Evolutionary conservation across 78 protist genomes (phyloP), one percentile per base, ranked within the genome.

Genomic region (Polysphondylium violaceum): DNA sequence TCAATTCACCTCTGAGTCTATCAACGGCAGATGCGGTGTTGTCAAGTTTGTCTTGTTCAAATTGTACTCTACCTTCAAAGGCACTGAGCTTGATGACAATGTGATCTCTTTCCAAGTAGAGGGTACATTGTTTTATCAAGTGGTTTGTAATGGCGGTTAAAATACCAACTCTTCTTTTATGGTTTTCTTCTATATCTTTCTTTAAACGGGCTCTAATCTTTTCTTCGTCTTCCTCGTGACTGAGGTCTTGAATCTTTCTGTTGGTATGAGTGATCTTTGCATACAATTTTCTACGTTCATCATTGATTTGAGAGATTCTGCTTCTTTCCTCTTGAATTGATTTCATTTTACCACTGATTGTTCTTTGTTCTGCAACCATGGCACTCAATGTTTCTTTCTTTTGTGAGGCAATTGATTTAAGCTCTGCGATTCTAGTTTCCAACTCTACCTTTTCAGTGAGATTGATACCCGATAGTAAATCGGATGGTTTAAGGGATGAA

Each of bases 291-390:
- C 61, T 61, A 25, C 83, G 43, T n/a, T 87, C 74, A 6, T 75
- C 93, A 2, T 59, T 25, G 9, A 23, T 14, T 36, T 21, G 6
- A 67, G 6, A 38, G 8, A 40, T n/a, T 55, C n/a, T 17, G 0
- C 9, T n/a, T 61, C 93, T 87, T 41, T 87, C 85, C n/a, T 65
- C 79, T n/a, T 64, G 59, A 23, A 31, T 61, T 2, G 35, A 31
- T 29, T 58, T 3, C 5, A 19, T 43, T 16, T 58, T 56, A 4
- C 31, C 3, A n/a, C n/a, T 4, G 56, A 65, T n/a, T 7, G 2
- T 9, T 83, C 79, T 71, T 59, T 74, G 25, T 51, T 31, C 6
- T 4, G 33, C 7, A 65, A 36, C 12, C 8, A 21, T 38, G 3
- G 11, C 7, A 8, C 2, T 58, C 17, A 0, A 60, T 29, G 25